phyloP scores from a whole-genome alignment of 169 alveolate genomes.

The Plasmodium vivax region DNA sequence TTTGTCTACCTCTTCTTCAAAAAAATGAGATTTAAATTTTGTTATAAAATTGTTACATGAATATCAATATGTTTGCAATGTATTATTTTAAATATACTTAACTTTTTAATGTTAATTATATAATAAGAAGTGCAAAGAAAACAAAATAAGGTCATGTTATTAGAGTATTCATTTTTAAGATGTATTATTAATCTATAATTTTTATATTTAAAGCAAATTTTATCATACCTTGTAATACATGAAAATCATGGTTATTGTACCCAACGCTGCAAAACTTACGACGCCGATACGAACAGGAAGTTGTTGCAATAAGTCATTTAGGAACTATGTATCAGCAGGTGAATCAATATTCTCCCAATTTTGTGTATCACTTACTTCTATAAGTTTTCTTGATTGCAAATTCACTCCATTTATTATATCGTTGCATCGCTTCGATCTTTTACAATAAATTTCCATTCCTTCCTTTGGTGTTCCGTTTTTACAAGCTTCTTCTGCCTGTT shows the following conservation, averaged over 20 bases:
- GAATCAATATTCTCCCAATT: neutral
- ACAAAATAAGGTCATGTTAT: neutral
- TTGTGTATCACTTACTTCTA: neutral
- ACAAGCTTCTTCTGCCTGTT: neutral
- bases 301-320: neutral
- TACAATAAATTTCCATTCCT: neutral
- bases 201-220: no score
- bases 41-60: neutral
- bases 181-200: neutral
- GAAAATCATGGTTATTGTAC: neutral
- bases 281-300: neutral
- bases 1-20: no score
- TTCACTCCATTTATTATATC: neutral
- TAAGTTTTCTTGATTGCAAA: neutral
- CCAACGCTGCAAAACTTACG: neutral
- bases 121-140: neutral
- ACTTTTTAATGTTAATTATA: neutral
- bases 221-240: no score
- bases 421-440: neutral
- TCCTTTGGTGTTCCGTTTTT: neutral
- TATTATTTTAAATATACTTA: neutral
- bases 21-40: no score
- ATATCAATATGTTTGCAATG: neutral
- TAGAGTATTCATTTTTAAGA: neutral
- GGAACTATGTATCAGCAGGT: neutral